Base-by-base conservation (phyloP, 345 rosid species). In the Luvunga scandens region DNA sequence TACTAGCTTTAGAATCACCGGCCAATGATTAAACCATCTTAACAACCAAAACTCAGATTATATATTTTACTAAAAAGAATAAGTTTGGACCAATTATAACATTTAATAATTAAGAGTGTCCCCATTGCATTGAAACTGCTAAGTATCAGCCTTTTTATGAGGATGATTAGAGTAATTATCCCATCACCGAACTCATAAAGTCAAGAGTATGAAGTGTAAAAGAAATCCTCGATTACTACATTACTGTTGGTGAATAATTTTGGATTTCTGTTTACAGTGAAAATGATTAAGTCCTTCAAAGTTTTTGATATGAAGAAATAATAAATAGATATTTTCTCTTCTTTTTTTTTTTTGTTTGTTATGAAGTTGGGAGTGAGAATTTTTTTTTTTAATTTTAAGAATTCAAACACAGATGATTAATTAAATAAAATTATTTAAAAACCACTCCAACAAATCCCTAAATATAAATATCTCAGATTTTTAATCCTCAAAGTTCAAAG, bases 21-120 rank as follows among this genome's bases (percentile, higher is more conserved):
- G 39, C 39, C 42, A 33, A 9, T 48, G 77, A 75, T 30, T 75
- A n/a, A 28, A 64, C 61, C 77, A 75, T 45, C 39, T 19, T 64
- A 63, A 48, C 77, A 9, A 63, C 69, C 77, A 75, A 42, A 66
- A 7, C 22, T 30, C 33, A 33, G 45, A 25, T 53, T 24, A 31
- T 48, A 66, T 55, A 22, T 9, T 66, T 30, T 28, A 64, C 18
- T 31, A 21, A 64, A 18, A 18, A n/a, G 63, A 48, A 65, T 42
- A 33, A 65, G 5, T 72, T 21, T 33, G 13, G 6, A 56, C 25
- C 60, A 33, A 22, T 56, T 6, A 13, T 0, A 57, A 72, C 65
- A 56, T 7, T 24, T 55, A 22, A 19, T 10, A 45, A 45, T 45
- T 45, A 19, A 27, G 24, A 18, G 39, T 74, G 59, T 27, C 28